Evolutionary conservation across 805 yeast species (phyloP), one percentile per base, ranked within the genome.

Genomic region (Yamadazyma paraphyllophila): DNA sequence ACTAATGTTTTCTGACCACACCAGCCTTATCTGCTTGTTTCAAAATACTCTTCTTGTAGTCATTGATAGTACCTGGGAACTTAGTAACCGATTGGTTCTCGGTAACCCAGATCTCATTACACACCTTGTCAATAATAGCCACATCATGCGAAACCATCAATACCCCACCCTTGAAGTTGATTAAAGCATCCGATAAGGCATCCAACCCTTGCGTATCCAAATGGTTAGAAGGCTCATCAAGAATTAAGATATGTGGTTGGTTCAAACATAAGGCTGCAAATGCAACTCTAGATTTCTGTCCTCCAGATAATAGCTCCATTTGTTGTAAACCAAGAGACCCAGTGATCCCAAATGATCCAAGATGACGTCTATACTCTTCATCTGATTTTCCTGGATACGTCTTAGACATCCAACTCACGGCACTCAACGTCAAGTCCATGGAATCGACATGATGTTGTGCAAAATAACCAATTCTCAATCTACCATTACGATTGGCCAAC

Each of bases 101-200:
- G 65, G 96, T 85, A 37, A 90, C 96, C 97, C 97, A 92, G 49
- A 94, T 88, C 65, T 94, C 96, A 48, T 86, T 83, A 73, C 97
- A 89, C 10, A 92, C 97, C 45, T 80, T 77, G 56, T 86, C 81
- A 58, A 94, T 94, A 61, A 92, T 86, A 25, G 90, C 74, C 36
- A 94, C 97, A 74, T 94, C 99, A 77, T 94, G 99, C 42, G 96
- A 87, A 48, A 94, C 99, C 97, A 94, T 90, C 56, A 94, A 76
- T 20, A 94, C 86, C 66, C 99, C 99, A 62, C 99, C 99, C 60
- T 88, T 80, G 77, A 91, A 94, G 50, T 80, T 82, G 51, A 78
- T 82, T 62, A 94, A 74, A 1, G 98, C 98, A 36, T 86, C 95
- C 7, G 94, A 83, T 49, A 94, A 77, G 0, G 99, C 99, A 65